Conservation (phyloP, 306 rosid species). For the Vachellia pachyceras region DNA sequence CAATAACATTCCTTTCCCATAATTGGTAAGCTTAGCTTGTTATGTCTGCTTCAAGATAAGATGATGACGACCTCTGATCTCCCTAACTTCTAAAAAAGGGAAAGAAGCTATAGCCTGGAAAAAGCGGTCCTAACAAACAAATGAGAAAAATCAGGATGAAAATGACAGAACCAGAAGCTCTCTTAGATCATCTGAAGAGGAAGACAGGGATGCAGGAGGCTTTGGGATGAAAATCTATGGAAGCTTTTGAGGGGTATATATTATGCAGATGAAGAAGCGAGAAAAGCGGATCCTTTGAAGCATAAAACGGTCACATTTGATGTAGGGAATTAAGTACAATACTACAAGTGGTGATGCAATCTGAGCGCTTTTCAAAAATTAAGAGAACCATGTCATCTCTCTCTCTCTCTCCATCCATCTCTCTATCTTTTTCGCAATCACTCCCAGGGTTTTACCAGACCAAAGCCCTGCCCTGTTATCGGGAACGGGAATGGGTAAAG, state of each 20-base stretch:
- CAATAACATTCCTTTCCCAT: constrained; percentile 85
- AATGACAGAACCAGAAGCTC: constrained; percentile 44
- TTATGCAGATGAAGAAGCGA: constrained; percentile 54
- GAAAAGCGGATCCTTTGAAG: constrained; percentile 75
- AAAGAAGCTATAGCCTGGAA: constrained; percentile 17
- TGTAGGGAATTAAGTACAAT: constrained; percentile 64
- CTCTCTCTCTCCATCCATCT: not conserved
- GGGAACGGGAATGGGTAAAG: constrained; percentile 57
- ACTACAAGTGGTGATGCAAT: constrained; percentile 23
- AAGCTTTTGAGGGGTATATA: constrained; percentile 19
- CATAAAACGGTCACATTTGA: constrained; percentile 57
- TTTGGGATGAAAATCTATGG: constrained; percentile 33
- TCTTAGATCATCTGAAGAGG: constrained; percentile 12
- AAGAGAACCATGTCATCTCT: not conserved
- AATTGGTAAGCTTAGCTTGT: constrained; percentile 24
- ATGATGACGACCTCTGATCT: not conserved
- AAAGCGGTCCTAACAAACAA: constrained; percentile 26
- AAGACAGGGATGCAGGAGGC: constrained; percentile 20
- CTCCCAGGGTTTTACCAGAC: constrained; percentile 66
- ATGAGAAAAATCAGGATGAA: constrained; percentile 49
- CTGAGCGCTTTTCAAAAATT: not conserved
- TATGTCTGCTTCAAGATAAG: not conserved
- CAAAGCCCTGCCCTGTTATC: constrained; percentile 44
- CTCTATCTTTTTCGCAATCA: constrained; percentile 60
- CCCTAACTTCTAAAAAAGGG: constrained; percentile 21